Evolutionary conservation across 2,329 filamentous ascomycete species (phyloP), one percentile per base, ranked within the genome.

Genomic region (Metarhizium guizhouense): DNA sequence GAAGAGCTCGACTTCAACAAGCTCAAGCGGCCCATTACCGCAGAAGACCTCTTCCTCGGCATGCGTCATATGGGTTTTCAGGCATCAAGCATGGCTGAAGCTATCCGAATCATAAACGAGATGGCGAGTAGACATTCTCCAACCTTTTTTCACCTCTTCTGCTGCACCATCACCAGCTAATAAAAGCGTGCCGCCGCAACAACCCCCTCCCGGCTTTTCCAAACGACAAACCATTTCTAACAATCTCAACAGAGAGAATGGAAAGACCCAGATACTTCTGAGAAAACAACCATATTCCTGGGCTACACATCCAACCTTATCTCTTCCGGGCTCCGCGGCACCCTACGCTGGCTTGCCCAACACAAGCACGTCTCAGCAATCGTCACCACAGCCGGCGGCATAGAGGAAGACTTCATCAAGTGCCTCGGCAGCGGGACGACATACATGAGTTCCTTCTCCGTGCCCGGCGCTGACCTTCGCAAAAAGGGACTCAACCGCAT

Each of bases 351-450:
- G 75, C 83, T 99, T 1, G 92, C 95, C 48, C 83, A 97, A 74
- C 91, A 99, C 74, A 86, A 85, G 60, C 92, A 97, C 68, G 85
- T 99, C 60, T 94, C 90, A 1, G 88, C 87, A 62, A 90, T 99
- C 65, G 94, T 99, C 58, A 96, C 94, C 29, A 96, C 94, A 0
- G 94, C 94, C 0, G 94, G 94, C 48, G 94, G 94, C 52, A 83
- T 99, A 53, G 94, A 99, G 72, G 94, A 99, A 70, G 94, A 99
- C 72, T 85, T 99, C 56, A 99, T 99, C 80, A 99, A 99, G 76
- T 99, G 94, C 65, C 84, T 99, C 2, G 94, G 88, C 11, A 40
- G 38, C 38, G 38, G 38, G 14, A 86, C 90, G 53, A 99, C 94
- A 0, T 99, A 96, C 71, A 84, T 97, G 67, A 90, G 90, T 48